These are phyloP conservation scores for Cercophora scortea DNA, from an alignment of 495 filamentous ascomycete genomes.

Conservation along the genomic window DNA sequence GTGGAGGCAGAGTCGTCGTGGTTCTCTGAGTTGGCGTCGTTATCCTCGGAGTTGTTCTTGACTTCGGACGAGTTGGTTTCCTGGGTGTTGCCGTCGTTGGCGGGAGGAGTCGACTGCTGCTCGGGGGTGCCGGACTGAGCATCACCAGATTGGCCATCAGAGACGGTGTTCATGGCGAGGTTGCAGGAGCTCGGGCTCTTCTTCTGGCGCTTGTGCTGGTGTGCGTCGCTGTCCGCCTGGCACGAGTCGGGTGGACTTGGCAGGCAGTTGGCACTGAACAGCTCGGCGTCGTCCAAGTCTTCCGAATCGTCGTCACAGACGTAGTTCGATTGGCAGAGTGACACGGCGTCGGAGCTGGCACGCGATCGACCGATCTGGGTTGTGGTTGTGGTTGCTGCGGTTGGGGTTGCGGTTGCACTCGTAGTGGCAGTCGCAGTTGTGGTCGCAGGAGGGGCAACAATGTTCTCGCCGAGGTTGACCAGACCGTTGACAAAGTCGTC, in stretches of 20 bases:
- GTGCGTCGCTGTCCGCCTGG: conserved; percentile 36
- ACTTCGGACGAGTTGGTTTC: conserved; percentile 13
- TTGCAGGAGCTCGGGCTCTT: conserved; percentile 40
- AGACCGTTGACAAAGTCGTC: conserved; percentile 78
- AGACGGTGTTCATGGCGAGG: conserved; percentile 37
- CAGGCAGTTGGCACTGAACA: conserved; percentile 45
- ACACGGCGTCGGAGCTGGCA: conserved; percentile 56
- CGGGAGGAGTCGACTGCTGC: conserved; percentile 18
- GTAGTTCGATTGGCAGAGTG: conserved; percentile 67
- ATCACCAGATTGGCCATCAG: conserved; percentile 15
- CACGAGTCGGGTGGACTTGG: conserved; percentile 40
- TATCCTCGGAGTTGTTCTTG: conserved; percentile 18
- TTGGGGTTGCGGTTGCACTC: conserved; percentile 30
- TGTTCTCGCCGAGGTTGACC: conserved; percentile 54
- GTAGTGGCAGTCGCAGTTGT: too few relatives aligned
- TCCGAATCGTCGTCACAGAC: conserved; percentile 70
- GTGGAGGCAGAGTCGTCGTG: conserved; percentile 22
- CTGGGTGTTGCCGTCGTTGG: conserved; percentile 11
- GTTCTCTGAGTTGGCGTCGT: conserved; percentile 3
- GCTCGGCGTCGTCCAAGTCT: conserved; percentile 55
- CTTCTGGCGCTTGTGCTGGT: conserved; percentile 60
- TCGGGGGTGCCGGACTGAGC: conserved; percentile 30
- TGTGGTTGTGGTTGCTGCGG: conserved; percentile 9
- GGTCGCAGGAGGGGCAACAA: conserved; percentile 12
- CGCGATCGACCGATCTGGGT: conserved; percentile 67